Evolutionary conservation across 2,329 filamentous ascomycete genomes (phyloP).

Genomic region (Monilinia fructigena): DNA sequence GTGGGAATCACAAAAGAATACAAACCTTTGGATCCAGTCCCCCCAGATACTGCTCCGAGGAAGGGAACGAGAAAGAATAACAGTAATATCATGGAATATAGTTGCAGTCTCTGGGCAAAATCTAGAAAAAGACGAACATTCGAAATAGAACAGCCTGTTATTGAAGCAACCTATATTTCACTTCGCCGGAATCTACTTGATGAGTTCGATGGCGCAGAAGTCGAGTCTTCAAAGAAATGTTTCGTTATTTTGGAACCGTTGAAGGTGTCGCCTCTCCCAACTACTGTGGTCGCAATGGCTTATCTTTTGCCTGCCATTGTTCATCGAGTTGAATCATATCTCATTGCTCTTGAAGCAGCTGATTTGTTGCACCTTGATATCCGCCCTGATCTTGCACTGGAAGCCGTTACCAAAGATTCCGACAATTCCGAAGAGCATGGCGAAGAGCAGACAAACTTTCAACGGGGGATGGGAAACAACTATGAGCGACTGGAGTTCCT

Average conservation of each 20-base stretch:
- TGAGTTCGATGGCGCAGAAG: constrained; percentile 54
- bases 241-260: constrained; percentile 77
- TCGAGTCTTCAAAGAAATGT: constrained; percentile 49
- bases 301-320: constrained; percentile 82
- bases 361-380: constrained; percentile 62
- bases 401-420: constrained; percentile 90
- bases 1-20: constrained; percentile 55
- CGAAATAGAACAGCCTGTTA: constrained; percentile 73
- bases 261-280: constrained; percentile 69
- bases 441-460: constrained; percentile 67
- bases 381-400: constrained; percentile 68
- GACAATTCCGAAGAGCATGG: constrained; percentile 76
- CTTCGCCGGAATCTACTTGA: constrained; percentile 84
- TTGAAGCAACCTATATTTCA: constrained; percentile 70
- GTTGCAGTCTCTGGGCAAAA: constrained; percentile 70
- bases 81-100: constrained; percentile 77
- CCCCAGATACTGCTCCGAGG: constrained; percentile 52
- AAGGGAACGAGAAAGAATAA: constrained; percentile 46
- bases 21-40: constrained; percentile 64
- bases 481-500: constrained; percentile 94
- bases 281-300: constrained; percentile 67
- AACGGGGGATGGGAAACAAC: constrained; percentile 85
- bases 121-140: constrained; percentile 53
- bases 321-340: constrained; percentile 74
- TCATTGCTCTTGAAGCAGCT: constrained; percentile 78